A percentile compares a stretch with the other conserved stretches of the same genome.
phyloP scores from a whole-genome alignment of 441 rosid genomes.

The Erodium texanum region DNA sequence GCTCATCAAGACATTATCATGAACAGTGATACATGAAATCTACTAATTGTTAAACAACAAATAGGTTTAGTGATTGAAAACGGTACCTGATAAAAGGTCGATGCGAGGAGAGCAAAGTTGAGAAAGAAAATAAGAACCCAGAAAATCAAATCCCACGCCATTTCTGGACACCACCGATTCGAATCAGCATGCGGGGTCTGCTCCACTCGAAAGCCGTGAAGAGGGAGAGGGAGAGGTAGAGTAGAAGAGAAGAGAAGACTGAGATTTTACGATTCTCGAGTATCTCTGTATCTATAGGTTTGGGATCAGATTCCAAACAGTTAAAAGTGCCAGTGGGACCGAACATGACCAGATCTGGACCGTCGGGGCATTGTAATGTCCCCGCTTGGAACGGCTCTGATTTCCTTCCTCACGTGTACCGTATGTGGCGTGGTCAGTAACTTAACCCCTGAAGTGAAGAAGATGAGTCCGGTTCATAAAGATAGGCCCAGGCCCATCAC shows the following conservation, averaged over 20 bases:
- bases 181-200: not conserved
- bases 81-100: constrained; percentile 49
- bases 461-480: too few relatives aligned
- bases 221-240: not conserved
- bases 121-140: constrained; percentile 46
- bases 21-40: not conserved
- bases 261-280: not conserved
- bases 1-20: not conserved
- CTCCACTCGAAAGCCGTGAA: not conserved
- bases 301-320: too few relatives aligned
- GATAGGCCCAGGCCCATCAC: too few relatives aligned
- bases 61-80: not conserved
- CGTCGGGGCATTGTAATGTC: too few relatives aligned
- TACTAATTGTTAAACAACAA: not conserved
- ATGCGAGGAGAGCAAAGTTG: constrained; percentile 45
- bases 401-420: too few relatives aligned
- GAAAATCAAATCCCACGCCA: constrained; percentile 50
- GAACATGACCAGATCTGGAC: too few relatives aligned
- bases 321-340: too few relatives aligned
- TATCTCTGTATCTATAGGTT: too few relatives aligned
- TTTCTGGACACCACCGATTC: constrained; percentile 8
- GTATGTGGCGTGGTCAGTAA: too few relatives aligned
- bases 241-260: not conserved
- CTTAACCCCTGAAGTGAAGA: too few relatives aligned
- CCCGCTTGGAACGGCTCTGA: too few relatives aligned